Evolutionary conservation across 1,139 yeast genomes (phyloP), one percentile per base, ranked within the genome.

Genomic region (Pichia sorboxylosa): DNA sequence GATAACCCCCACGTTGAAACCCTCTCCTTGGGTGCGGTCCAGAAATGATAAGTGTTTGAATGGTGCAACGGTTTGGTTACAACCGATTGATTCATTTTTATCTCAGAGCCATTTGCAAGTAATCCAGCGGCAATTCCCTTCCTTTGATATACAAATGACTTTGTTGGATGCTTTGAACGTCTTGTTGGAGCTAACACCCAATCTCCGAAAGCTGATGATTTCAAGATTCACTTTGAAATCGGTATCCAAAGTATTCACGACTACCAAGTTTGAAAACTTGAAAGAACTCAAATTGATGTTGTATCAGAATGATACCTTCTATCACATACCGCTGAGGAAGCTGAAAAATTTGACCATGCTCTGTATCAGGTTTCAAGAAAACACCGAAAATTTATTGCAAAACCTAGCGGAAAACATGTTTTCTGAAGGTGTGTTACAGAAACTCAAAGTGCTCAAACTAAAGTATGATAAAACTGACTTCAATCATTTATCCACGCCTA

Each of bases 391-490:
- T 1, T 24, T 33, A n/a, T 30, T 49, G n/a, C 22, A 27, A 4
- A 22, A 31, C 17, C 20, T 49, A 2, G 33, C 44, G 3, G 1
- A 7, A 2, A 28, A 33, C 6, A 21, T 48, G 13, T 15, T 29
- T 17, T n/a, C 33, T 6, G 15, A 13, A 18, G 32, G 33, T 2
- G 30, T 40, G n/a, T 25, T 42, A 8, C 9, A 17, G 9, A 27
- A 35, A 11, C 30, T 49, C 17, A 24, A 34, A 17, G 27, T 33
- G 6, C 33, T 49, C 13, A 38, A 37, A 20, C 17, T 48, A 18
- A 40, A 38, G 7, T 45, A 40, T 26, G 33, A 41, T 13, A 41
- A 37, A 26, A 34, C 37, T 3, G 51, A 44, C 15, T 47, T 47
- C 24, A 48, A 48, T 27, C 46, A 46, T 29, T 13, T 33, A 2